A percentile compares a stretch with the other conserved stretches of the same genome.
Conservation (phyloP, 2,329 filamentous ascomycete genomes). For the Calonectria fujianensis region DNA sequence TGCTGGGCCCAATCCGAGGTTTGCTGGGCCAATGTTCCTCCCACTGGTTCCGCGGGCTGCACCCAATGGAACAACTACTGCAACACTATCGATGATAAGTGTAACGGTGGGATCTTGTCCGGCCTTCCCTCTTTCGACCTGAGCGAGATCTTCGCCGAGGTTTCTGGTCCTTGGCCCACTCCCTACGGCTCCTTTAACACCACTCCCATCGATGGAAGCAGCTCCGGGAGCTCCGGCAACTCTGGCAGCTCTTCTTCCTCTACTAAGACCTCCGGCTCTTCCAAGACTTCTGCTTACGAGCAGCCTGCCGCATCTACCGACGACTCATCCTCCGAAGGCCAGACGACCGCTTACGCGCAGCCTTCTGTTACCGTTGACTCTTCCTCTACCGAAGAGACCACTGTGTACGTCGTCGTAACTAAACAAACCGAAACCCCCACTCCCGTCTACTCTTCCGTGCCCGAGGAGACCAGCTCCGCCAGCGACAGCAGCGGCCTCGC, state of each 20-base stretch:
- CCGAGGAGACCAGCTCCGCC: slow-evolving; percentile 46
- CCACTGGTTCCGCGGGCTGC: slow-evolving; percentile 77
- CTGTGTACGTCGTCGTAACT: not conserved
- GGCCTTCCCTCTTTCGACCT: slow-evolving; percentile 68
- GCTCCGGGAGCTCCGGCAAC: slow-evolving; percentile 34
- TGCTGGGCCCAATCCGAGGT: slow-evolving; percentile 76
- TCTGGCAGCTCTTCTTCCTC: slow-evolving; percentile 30
- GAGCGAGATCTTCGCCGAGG: slow-evolving; percentile 57
- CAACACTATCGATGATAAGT: slow-evolving; percentile 65
- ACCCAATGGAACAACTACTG: slow-evolving; percentile 79
- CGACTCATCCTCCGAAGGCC: slow-evolving; percentile 22
- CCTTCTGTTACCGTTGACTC: slow-evolving; percentile 36
- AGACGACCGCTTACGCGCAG: slow-evolving; percentile 13
- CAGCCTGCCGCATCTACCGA: slow-evolving; percentile 34
- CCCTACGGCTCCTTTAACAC: slow-evolving; percentile 54
- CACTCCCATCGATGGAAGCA: slow-evolving; percentile 42
- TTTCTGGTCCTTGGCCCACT: slow-evolving; percentile 60
- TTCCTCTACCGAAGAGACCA: slow-evolving; percentile 40
- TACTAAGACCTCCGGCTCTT: slow-evolving; percentile 31
- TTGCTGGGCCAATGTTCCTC: slow-evolving; percentile 77
- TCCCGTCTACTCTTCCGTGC: slow-evolving; percentile 33
- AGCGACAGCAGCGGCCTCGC: slow-evolving; percentile 47
- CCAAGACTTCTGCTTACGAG: slow-evolving; percentile 28
- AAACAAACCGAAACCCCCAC: slow-evolving; percentile 27
- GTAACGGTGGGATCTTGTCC: slow-evolving; percentile 63